These are phyloP conservation scores for Dioszegia hungarica DNA, from an alignment of 768 basidiomycete genomes.

Conservation along the genomic window DNA sequence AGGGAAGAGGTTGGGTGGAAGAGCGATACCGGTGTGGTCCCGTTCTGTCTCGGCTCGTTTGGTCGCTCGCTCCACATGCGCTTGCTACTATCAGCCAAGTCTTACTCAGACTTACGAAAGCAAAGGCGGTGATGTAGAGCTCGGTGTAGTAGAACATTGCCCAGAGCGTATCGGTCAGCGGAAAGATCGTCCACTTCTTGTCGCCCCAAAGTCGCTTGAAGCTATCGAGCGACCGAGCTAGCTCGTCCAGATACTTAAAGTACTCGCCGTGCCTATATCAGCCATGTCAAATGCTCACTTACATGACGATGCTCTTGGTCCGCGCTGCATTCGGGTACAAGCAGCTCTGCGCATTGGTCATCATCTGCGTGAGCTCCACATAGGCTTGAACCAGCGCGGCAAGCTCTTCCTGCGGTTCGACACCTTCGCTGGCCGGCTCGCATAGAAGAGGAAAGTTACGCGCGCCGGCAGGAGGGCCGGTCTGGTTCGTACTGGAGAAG, in stretches of 20 bases:
- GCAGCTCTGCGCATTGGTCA: conserved; percentile 42
- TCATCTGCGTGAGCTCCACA: conserved; percentile 43
- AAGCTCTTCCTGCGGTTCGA: conserved; percentile 28
- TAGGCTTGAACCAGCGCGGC: conserved; percentile 33
- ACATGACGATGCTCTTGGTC: conserved; percentile 30
- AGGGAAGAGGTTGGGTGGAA: conserved; percentile 36
- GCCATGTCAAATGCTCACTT: neutral
- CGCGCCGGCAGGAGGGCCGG: conserved; percentile 38
- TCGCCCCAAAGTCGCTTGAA: conserved; percentile 33
- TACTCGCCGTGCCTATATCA: conserved; percentile 28
- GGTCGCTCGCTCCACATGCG: conserved; percentile 34
- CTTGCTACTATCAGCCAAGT: conserved; percentile 26
- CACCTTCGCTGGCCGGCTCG: conserved; percentile 7
- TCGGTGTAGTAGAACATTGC: conserved; percentile 34
- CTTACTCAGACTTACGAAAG: conserved; percentile 27
- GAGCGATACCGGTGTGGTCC: neutral
- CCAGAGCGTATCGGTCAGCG: conserved; percentile 33
- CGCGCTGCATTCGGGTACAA: conserved; percentile 39
- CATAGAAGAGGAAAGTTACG: conserved; percentile 40
- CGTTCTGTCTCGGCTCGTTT: conserved; percentile 23
- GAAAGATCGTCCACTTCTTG: conserved; percentile 38
- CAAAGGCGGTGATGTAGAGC: conserved; percentile 36
- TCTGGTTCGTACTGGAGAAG: conserved; percentile 34
- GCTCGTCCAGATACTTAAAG: conserved; percentile 44
- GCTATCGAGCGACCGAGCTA: conserved; percentile 28